Base-by-base conservation (phyloP, 768 basidiomycete species). In the Pleurotus tuoliensis region DNA sequence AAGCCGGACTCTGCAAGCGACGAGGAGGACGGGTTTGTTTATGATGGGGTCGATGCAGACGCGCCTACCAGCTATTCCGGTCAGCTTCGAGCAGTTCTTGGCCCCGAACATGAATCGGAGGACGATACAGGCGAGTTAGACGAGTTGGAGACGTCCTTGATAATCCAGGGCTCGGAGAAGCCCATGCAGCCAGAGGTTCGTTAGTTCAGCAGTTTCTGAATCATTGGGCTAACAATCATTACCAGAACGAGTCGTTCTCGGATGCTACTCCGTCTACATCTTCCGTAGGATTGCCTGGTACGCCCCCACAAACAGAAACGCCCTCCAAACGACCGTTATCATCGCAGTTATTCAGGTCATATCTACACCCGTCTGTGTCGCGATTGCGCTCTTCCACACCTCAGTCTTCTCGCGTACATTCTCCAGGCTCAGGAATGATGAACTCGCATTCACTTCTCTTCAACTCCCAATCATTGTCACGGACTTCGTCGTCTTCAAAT, bases 341-440 rank as follows among this genome's bases (percentile, higher is more conserved):
- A 24, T 68, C 74, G 15, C 78, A 72, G 59, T 65, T 78, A 8
- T 71, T 80, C 3, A 77, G 80, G 39, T 80, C 84, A 11, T 90
- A 87, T 66, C 67, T 90, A 16, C 85, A 88, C 62, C 87, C 88
- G 3, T 81, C 76, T n/a, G 80, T 90, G 5, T 93, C 90, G 25
- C 81, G 90, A n/a, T 80, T 91, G 41, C 88, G 90, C 43, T 90
- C 92, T 11, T 78, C 78, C 63, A 77, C 79, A 5, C 82, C 84
- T 11, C 78, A 76, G 22, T 68, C 75, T 24, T 75, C 78, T 22
- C 63, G 66, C 12, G 64, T 73, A 15, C 76, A 80, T 13, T 76
- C 71, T 43, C 70, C 74, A 46, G 73, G 71, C 41, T 78, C 72
- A 27, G 69, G 71, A 44, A 77, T 80, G 13, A 63, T 76, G 18